Evolutionary conservation across 2,329 filamentous ascomycete species (phyloP), one percentile per base, ranked within the genome.

Genomic region (Diplodia intermedia): DNA sequence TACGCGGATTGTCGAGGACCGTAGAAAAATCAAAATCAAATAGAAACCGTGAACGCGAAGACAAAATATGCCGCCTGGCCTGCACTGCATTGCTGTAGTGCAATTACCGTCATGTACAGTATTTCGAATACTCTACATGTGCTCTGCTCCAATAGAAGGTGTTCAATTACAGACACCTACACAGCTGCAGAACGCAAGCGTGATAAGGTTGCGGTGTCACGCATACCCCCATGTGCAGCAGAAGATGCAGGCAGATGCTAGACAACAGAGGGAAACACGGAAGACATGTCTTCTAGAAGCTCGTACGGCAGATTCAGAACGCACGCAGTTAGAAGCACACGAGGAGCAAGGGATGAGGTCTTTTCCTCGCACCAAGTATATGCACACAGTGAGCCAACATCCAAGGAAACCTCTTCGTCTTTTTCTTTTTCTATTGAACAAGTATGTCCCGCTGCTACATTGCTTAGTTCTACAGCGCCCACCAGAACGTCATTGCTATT

Each of bases 101-200:
- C 36, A 11, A n/a, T 20, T 12, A 18, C n/a, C 43, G 18, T 20
- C 20, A 57, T 57, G 54, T 57, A 57, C 33, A 38, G 54, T 57
- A 57, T 57, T 57, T 57, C 54, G 33, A 57, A 57, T 57, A 57
- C 54, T 40, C 29, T 33, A 33, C 29, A 20, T 55, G 18, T n/a
- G 18, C 36, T 40, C 12, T 40, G 12, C 14, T 26, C 33, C 54
- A 23, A 23, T 57, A 7, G 20, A 31, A 14, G 15, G 18, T 57
- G 26, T 36, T 33, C 33, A 20, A n/a, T 20, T 47, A n/a, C 43
- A 40, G 20, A 20, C n/a, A 31, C 2, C n/a, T 9, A 57, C 18
- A 38, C 11, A 14, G 33, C 11, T 23, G 23, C n/a, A 57, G 31
- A 26, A 29, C 15, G 23, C n/a, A 56, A 33, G 31, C 23, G 20